Base-by-base conservation (phyloP, 306 rosid genomes). In the Ceratonia siliqua region DNA sequence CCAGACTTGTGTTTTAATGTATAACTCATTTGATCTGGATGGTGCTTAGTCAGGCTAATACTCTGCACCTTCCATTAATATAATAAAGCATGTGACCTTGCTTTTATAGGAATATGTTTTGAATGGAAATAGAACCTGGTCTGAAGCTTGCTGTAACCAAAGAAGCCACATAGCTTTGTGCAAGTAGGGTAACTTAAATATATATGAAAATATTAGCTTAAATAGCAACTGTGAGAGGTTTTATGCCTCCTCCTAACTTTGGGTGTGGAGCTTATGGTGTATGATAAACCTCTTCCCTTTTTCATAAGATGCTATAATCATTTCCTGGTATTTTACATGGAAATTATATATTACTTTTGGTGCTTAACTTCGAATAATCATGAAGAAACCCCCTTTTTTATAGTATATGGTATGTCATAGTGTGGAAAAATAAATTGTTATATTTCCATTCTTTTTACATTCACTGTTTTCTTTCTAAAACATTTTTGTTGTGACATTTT, bases 21-120 rank as follows among this genome's bases (percentile, higher is more conserved):
- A 3, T 36, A 46, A 68, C 70, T 68, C 48, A 48, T 68, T 58
- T 68, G 43, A 33, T 20, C 18, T 66, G 61, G 27, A 52, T 48
- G 17, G 30, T 76, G 57, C 35, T 28, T 41, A 12, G 8, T 17
- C 48, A 7, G 43, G 57, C 28, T 56, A 28, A 30, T 20, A 22
- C 59, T 43, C 41, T 67, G 50, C 38, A n/a, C 52, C 36, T 57
- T 56, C 17, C 64, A 50, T 43, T 53, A 1, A 5, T 27, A 27
- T 3, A 57, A 17, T 28, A 7, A 5, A 57, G 38, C 24, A 10
- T 54, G 6, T 25, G 36, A 2, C 17, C 54, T n/a, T 48, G 21
- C 22, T 25, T 25, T 24, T 8, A 55, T 12, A 11, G 62, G 62
- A 55, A 54, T 22, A 10, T 24, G 33, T 4, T 21, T 54, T 7